Percentiles rank a stretch among this genome's conserved stretches.
phyloP scores from a whole-genome alignment of 2,329 filamentous ascomycete species.

The Didymella lethalis region DNA sequence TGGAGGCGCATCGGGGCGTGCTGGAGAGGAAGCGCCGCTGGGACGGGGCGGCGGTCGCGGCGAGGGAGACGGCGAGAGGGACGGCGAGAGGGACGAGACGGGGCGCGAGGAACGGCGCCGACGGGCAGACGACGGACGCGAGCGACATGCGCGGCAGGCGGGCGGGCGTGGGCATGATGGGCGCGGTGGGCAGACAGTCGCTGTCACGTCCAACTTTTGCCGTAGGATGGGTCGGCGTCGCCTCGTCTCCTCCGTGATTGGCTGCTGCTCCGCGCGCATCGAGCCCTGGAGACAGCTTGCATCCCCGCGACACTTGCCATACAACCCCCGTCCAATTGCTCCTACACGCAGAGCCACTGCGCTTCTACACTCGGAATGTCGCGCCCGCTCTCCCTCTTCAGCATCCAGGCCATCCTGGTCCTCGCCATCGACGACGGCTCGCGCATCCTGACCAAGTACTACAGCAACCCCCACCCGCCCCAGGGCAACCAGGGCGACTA shows the following conservation, averaged over 20 bases:
- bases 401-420: conserved; percentile 61
- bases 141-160: conserved; percentile 35
- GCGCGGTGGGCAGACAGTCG: background rate
- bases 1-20: conserved; percentile 26
- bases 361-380: conserved; percentile 49
- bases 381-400: conserved; percentile 63
- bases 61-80: conserved; percentile 8
- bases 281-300: conserved; percentile 41
- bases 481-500: conserved; percentile 66
- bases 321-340: background rate
- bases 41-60: conserved; percentile 2
- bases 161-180: conserved; percentile 27
- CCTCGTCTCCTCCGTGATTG: conserved; percentile 33
- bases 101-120: conserved; percentile 48
- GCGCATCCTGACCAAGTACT: conserved; percentile 95
- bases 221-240: background rate
- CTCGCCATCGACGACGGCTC: conserved; percentile 82
- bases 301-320: conserved; percentile 13
- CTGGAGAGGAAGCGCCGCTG: conserved; percentile 3
- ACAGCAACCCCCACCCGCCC: conserved; percentile 73
- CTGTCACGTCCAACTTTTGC: conserved; percentile 7
- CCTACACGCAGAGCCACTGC: no score
- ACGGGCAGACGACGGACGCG: conserved; percentile 45
- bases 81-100: conserved; percentile 35
- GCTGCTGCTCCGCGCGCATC: conserved; percentile 32